A percentile compares a stretch with the other conserved stretches of the same genome.
Conservation (phyloP, 1,284 basidiomycete genomes). For the Malassezia caprae region DNA sequence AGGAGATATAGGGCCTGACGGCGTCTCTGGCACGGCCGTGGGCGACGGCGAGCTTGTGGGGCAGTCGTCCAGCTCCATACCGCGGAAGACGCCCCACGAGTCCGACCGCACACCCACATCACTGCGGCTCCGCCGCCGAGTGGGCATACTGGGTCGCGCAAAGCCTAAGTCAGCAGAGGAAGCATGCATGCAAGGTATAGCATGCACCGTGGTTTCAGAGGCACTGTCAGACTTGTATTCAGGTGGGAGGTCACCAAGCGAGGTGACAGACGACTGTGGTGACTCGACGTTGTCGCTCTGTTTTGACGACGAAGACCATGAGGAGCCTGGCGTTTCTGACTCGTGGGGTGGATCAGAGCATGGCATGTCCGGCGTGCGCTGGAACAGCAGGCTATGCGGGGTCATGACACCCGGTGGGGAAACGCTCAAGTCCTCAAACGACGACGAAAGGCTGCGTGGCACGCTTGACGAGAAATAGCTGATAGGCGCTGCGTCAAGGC, state of each 20-base stretch:
- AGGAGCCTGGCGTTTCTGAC: not conserved
- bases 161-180: not conserved
- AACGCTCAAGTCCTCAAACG: not conserved
- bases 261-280: not conserved
- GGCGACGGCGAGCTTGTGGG: not conserved
- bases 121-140: slow-evolving; percentile 3
- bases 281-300: not conserved
- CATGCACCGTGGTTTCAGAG: not conserved
- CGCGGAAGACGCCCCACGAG: not conserved
- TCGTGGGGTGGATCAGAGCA: not conserved
- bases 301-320: slow-evolving; percentile 13
- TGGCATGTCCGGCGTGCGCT: not conserved
- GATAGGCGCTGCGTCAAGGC: not conserved
- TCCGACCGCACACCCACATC: slow-evolving; percentile 3
- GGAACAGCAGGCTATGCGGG: slow-evolving; percentile 9
- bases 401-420: slow-evolving; percentile 1
- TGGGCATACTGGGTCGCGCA: not conserved
- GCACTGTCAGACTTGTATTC: not conserved
- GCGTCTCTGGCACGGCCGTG: not conserved
- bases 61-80: not conserved
- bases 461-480: not conserved
- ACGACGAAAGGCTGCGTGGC: not conserved
- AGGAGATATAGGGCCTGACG: not conserved
- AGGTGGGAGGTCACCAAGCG: not conserved
- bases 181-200: not conserved